Evolutionary conservation across 2,329 filamentous ascomycete genomes (phyloP), one percentile per base, ranked within the genome.

Genomic region (Tetracladium maxilliforme): DNA sequence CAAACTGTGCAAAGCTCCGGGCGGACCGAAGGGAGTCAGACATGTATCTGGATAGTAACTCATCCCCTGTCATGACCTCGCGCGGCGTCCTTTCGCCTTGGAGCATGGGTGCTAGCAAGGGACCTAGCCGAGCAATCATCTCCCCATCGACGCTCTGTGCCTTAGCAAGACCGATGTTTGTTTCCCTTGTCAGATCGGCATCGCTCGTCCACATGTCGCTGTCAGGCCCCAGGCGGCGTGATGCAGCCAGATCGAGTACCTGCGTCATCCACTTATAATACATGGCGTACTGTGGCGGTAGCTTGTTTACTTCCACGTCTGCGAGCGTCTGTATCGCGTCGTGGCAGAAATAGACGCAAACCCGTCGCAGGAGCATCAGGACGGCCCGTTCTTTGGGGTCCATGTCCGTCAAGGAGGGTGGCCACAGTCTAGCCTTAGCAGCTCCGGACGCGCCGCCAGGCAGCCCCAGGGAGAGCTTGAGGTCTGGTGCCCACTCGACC

Each of bases 91-190:
- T 24, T 17, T 24, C 14, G 14, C 23, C 23, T 16, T 12, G 14
- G 14, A 24, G 23, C 6, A 24, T 14, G 11, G 14, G 14, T 14
- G 16, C 14, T 10, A 24, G 9, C 23, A 16, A 12, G 18, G 23
- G 23, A 12, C 23, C 23, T 13, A 24, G 14, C 10, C 23, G 14
- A 16, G 23, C 14, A 16, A 24, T 24, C 14, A 16, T 16, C 23
- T 24, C 23, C 6, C 23, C 23, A 13, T 24, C 16, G 16, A 24
- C 23, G 12, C 23, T 19, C 11, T 11, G 9, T n/a, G n/a, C n/a
- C n/a, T n/a, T n/a, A n/a, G n/a, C n/a, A n/a, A n/a, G n/a, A n/a
- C n/a, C n/a, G n/a, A n/a, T n/a, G 11, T 19, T 8, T 8, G 18
- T 9, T 9, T 8, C 9, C 8, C 9, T 9, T 8, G 18, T 19